phyloP scores from a whole-genome alignment of 2,329 filamentous ascomycete genomes.

The Exophiala alcalophila region DNA sequence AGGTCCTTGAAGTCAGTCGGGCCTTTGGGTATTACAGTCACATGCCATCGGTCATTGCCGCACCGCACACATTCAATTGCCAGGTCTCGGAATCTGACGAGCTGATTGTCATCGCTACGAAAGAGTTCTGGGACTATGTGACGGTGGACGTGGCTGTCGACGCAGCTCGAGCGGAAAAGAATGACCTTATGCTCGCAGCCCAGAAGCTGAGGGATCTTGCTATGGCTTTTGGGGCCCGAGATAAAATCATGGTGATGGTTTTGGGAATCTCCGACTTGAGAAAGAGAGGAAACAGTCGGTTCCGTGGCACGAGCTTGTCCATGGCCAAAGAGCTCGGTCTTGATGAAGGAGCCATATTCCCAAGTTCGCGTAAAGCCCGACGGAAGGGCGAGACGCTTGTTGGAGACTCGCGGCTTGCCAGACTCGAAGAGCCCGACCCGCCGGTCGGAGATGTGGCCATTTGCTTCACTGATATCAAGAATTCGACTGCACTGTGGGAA shows the following conservation, averaged over 20 bases:
- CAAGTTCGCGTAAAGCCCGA: conserved; percentile 62
- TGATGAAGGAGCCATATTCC: conserved; percentile 56
- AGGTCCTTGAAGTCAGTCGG: conserved; percentile 83
- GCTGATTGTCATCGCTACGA: conserved; percentile 85
- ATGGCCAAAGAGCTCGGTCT: conserved; percentile 74
- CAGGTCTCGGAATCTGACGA: conserved; percentile 85
- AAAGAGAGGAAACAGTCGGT: conserved; percentile 71
- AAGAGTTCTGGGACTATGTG: conserved; percentile 93
- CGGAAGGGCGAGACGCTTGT: conserved; percentile 48
- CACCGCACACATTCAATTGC: conserved; percentile 75
- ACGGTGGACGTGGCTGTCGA: conserved; percentile 88
- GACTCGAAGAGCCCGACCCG: conserved; percentile 87
- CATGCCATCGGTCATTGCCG: conserved; percentile 89
- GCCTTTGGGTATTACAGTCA: conserved; percentile 93
- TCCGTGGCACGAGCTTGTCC: conserved; percentile 79
- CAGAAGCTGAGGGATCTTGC: conserved; percentile 93
- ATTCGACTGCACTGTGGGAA: conserved; percentile 94
- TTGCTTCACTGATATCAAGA: conserved; percentile 99
- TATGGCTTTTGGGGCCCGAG: conserved; percentile 88
- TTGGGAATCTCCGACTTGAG: conserved; percentile 89
- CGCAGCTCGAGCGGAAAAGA: conserved; percentile 78
- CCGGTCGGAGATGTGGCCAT: conserved; percentile 88
- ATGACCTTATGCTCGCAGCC: conserved; percentile 89
- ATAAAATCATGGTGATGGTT: conserved; percentile 99
- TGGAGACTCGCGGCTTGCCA: conserved; percentile 81